Percentiles rank a stretch among this genome's conserved stretches.
These are phyloP conservation scores for Harrya chromipes DNA, from an alignment of 768 basidiomycete species.

Conservation along the genomic window DNA sequence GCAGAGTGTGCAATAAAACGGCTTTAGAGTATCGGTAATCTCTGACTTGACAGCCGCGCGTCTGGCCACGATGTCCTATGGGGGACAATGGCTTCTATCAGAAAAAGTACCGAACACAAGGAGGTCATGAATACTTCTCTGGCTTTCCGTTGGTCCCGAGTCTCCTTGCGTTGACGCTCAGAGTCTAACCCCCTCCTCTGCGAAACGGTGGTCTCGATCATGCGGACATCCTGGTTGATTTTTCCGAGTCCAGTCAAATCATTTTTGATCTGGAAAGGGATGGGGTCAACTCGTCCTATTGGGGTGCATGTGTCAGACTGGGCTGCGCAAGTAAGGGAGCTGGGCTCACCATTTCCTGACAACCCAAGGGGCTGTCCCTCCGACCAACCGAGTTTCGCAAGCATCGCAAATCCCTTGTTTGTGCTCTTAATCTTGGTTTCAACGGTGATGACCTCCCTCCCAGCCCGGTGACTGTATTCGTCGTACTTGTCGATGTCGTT, in stretches of 20 bases:
- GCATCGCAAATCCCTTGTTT: conserved; percentile 79
- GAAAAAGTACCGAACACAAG: conserved; percentile 2
- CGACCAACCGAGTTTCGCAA: conserved; percentile 79
- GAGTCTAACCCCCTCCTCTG: conserved; percentile 78
- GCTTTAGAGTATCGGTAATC: conserved; percentile 60
- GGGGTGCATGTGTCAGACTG: not conserved
- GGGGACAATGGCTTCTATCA: not conserved
- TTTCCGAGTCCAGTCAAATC: conserved; percentile 82
- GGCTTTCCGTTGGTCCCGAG: conserved; percentile 66
- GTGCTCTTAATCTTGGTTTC: conserved; percentile 76
- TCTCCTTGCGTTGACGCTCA: conserved; percentile 78
- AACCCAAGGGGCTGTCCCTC: conserved; percentile 77
- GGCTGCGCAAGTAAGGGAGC: not conserved
- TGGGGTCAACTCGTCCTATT: conserved; percentile 75
- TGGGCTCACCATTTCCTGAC: conserved; percentile 63
- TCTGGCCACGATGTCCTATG: conserved; percentile 61
- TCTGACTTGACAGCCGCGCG: conserved; percentile 65
- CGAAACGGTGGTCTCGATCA: conserved; percentile 84
- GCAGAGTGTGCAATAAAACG: conserved; percentile 81
- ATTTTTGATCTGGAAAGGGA: conserved; percentile 77
- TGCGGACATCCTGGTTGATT: conserved; percentile 69
- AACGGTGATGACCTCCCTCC: conserved; percentile 70
- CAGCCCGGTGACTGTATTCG: conserved; percentile 50
- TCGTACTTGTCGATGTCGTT: conserved; percentile 69
- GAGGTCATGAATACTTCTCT: conserved; percentile 54